Conservation (phyloP, 345 rosid genomes). For the Citrus mangshanensis region DNA sequence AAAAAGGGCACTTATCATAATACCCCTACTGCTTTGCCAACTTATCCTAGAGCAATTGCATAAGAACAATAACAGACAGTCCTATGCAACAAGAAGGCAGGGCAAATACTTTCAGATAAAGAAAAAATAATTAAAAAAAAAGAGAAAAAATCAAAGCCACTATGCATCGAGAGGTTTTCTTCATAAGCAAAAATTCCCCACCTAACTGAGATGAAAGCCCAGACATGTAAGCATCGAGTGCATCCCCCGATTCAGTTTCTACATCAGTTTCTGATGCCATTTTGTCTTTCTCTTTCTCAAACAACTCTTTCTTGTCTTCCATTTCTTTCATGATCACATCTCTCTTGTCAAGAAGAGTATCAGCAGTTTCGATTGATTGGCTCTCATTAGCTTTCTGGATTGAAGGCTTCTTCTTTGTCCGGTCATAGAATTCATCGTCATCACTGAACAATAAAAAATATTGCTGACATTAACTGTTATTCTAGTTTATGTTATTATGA, state of each 20-base stretch:
- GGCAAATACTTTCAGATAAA: background rate
- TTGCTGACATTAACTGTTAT: constrained; percentile 9
- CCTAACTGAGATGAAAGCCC: constrained; percentile 88
- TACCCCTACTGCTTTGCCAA: background rate
- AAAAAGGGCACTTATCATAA: background rate
- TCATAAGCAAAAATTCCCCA: constrained; percentile 20
- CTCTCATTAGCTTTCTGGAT: constrained; percentile 49
- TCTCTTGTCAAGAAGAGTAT: constrained; percentile 85
- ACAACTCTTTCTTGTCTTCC: constrained; percentile 49
- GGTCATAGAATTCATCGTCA: constrained; percentile 97
- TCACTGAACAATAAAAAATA: constrained; percentile 44
- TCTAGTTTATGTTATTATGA: background rate
- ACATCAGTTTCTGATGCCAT: constrained; percentile 41
- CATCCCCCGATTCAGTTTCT: constrained; percentile 63
- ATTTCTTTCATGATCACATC: constrained; percentile 64
- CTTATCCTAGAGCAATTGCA: background rate
- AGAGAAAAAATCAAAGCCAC: background rate
- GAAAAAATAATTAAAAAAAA: background rate
- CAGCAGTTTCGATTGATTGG: constrained; percentile 80
- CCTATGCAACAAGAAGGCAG: background rate
- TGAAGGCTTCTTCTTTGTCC: constrained; percentile 70
- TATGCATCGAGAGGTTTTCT: background rate
- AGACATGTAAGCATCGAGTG: constrained; percentile 90
- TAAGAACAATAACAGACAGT: background rate
- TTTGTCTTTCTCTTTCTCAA: constrained; percentile 62